Conservation (phyloP, 768 basidiomycete species). For the Lenzites betulinus region DNA sequence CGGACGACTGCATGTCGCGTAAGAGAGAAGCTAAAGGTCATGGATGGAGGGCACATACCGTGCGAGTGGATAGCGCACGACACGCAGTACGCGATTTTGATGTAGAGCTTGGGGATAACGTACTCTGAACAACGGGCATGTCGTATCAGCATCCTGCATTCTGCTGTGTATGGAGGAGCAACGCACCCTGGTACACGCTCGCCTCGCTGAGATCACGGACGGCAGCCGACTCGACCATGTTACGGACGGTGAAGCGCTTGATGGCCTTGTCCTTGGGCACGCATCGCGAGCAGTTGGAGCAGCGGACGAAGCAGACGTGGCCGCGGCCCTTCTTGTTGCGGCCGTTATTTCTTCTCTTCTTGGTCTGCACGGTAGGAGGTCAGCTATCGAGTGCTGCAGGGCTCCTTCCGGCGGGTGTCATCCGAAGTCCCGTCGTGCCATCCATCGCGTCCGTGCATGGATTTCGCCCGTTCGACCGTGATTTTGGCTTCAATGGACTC, state of each 20-base stretch:
- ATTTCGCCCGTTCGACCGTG: slow-evolving; percentile 15
- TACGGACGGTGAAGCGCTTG: slow-evolving; percentile 98
- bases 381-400: slow-evolving; percentile 17
- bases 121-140: slow-evolving; percentile 62
- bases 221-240: slow-evolving; percentile 99
- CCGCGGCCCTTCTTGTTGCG: slow-evolving; percentile 99
- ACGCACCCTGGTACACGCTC: slow-evolving; percentile 85
- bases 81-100: slow-evolving; percentile 98
- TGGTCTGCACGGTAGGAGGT: slow-evolving; percentile 61
- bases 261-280: slow-evolving; percentile 99
- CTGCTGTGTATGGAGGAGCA: neutral
- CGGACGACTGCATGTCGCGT: slow-evolving; percentile 73
- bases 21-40: neutral
- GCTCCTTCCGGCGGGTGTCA: slow-evolving; percentile 21
- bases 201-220: slow-evolving; percentile 97
- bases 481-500: slow-evolving; percentile 5
- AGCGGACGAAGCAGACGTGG: slow-evolving; percentile 92
- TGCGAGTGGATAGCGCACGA: slow-evolving; percentile 99
- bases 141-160: neutral
- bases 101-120: slow-evolving; percentile 94
- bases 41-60: slow-evolving; percentile 51
- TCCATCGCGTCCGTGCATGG: slow-evolving; percentile 31
- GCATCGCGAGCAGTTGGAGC: slow-evolving; percentile 99
- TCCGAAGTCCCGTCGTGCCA: slow-evolving; percentile 30
- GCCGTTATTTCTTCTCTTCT: slow-evolving; percentile 99